phyloP scores from a whole-genome alignment of 1,284 basidiomycete species.

The Cryptococcus amylolentus region DNA sequence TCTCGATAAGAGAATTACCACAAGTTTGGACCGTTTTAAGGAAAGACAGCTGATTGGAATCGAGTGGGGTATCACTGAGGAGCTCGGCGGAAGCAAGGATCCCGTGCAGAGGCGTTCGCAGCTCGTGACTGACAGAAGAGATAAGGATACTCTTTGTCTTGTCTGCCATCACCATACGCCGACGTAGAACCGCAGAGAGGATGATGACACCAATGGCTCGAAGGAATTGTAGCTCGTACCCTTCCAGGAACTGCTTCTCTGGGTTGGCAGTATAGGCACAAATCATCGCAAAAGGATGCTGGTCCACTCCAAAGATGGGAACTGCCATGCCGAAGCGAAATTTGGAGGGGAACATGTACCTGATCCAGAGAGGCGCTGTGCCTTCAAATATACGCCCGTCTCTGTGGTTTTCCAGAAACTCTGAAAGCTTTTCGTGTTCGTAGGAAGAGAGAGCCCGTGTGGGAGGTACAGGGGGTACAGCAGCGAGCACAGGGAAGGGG shows the following conservation, averaged over 20 bases:
- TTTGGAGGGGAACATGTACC: slow-evolving; percentile 70
- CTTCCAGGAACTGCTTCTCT: slow-evolving; percentile 76
- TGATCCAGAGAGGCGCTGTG: slow-evolving; percentile 70
- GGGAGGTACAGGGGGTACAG: slow-evolving; percentile 23
- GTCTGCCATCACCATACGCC: slow-evolving; percentile 89
- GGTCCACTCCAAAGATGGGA: slow-evolving; percentile 90
- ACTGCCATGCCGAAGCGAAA: slow-evolving; percentile 84
- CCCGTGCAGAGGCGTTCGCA: slow-evolving; percentile 83
- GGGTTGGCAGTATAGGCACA: slow-evolving; percentile 82
- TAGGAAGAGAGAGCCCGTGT: slow-evolving; percentile 56
- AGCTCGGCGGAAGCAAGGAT: slow-evolving; percentile 88
- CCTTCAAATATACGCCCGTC: slow-evolving; percentile 83
- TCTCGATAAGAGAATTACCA: slow-evolving; percentile 54
- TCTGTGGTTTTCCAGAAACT: slow-evolving; percentile 70
- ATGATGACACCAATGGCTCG: slow-evolving; percentile 89
- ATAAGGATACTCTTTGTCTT: slow-evolving; percentile 55
- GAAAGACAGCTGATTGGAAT: slow-evolving; percentile 78
- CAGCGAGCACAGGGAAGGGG: slow-evolving; percentile 37
- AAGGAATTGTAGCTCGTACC: slow-evolving; percentile 87
- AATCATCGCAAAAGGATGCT: slow-evolving; percentile 85
- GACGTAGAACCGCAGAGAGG: slow-evolving; percentile 84
- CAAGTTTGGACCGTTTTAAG: slow-evolving; percentile 57
- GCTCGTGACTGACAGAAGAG: slow-evolving; percentile 84
- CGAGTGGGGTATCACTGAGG: slow-evolving; percentile 74
- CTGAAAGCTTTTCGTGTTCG: slow-evolving; percentile 68